A percentile compares a stretch with the other conserved stretches of the same genome.
phyloP scores from a whole-genome alignment of 768 basidiomycete species.

The Boletus barrowsii region DNA sequence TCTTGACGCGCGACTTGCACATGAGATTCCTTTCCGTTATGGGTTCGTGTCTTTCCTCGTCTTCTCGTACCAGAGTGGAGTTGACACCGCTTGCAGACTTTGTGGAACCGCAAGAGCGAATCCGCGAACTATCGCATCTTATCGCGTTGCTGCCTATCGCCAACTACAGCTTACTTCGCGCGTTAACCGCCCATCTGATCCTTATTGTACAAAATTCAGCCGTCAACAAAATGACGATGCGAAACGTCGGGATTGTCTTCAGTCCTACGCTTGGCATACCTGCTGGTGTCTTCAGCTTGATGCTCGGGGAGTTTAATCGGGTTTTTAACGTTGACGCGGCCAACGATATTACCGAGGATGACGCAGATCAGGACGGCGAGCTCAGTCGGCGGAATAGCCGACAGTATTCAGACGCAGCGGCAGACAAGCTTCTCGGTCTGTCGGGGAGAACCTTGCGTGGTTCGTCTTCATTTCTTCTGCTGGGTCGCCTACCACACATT shows the following conservation, averaged over 20 bases:
- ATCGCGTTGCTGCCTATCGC: conserved; percentile 85
- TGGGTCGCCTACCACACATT: conserved; percentile 2
- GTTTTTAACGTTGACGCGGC: conserved; percentile 79
- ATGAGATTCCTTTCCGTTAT: conserved; percentile 89
- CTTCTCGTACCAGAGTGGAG: neutral
- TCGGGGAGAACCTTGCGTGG: conserved; percentile 63
- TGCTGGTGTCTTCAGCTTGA: conserved; percentile 93
- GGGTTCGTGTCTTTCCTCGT: conserved; percentile 52
- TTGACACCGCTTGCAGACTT: conserved; percentile 58
- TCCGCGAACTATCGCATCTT: conserved; percentile 80
- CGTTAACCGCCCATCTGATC: conserved; percentile 92
- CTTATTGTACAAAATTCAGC: conserved; percentile 87
- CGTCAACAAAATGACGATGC: conserved; percentile 97
- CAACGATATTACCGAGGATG: conserved; percentile 22
- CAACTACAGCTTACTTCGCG: conserved; percentile 92
- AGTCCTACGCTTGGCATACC: conserved; percentile 97
- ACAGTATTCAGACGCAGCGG: conserved; percentile 79
- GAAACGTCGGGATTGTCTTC: conserved; percentile 98
- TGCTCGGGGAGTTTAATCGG: conserved; percentile 89
- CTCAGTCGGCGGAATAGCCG: conserved; percentile 72
- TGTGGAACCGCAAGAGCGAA: conserved; percentile 82
- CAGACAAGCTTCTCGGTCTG: conserved; percentile 79
- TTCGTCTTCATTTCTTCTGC: conserved; percentile 35
- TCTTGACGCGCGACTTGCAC: conserved; percentile 90
- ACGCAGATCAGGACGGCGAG: conserved; percentile 34